phyloP scores from a whole-genome alignment of 176 grass and related monocot species.

The Cocos nucifera region DNA sequence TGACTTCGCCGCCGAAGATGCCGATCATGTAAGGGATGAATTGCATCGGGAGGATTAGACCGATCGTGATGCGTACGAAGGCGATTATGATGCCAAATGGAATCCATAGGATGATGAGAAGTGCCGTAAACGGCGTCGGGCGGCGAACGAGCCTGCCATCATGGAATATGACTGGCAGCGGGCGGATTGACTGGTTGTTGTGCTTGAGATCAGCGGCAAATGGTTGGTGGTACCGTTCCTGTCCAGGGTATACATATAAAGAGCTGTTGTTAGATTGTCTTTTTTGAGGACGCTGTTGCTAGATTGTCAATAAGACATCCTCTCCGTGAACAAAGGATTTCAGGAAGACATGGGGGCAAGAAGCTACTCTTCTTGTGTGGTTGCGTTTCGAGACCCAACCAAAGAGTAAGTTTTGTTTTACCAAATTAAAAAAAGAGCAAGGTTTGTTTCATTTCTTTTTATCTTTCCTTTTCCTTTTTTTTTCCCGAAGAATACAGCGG shows the following conservation, averaged over 20 bases:
- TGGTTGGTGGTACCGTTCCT: slow-evolving; percentile 42
- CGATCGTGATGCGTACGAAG: slow-evolving; percentile 60
- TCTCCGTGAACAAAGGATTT: too few species aligned
- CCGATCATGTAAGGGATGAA: slow-evolving; percentile 38
- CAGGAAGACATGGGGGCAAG: too few species aligned
- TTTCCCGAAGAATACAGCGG: too few species aligned
- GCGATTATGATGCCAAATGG: slow-evolving; percentile 49
- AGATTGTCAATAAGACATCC: too few species aligned
- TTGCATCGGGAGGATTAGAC: slow-evolving; percentile 51
- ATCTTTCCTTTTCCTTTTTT: too few species aligned
- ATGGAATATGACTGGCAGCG: slow-evolving; percentile 80
- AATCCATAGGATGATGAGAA: slow-evolving; percentile 74
- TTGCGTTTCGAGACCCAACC: too few species aligned
- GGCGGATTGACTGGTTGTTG: slow-evolving; percentile 10
- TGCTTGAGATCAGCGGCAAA: slow-evolving; percentile 11
- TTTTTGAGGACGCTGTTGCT: too few species aligned
- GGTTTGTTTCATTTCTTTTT: too few species aligned
- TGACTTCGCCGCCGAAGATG: slow-evolving; percentile 53
- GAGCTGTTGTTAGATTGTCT: too few species aligned
- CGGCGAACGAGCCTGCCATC: slow-evolving; percentile 63
- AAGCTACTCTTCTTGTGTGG: too few species aligned
- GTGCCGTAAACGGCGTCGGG: slow-evolving; percentile 59
- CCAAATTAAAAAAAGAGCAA: too few species aligned
- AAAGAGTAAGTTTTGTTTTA: too few species aligned
- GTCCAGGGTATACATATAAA: neutral